Percentiles rank a stretch among this genome's conserved stretches.
Evolutionary conservation across 495 filamentous ascomycete species (phyloP).

Genomic region (Neurospora sp.): DNA sequence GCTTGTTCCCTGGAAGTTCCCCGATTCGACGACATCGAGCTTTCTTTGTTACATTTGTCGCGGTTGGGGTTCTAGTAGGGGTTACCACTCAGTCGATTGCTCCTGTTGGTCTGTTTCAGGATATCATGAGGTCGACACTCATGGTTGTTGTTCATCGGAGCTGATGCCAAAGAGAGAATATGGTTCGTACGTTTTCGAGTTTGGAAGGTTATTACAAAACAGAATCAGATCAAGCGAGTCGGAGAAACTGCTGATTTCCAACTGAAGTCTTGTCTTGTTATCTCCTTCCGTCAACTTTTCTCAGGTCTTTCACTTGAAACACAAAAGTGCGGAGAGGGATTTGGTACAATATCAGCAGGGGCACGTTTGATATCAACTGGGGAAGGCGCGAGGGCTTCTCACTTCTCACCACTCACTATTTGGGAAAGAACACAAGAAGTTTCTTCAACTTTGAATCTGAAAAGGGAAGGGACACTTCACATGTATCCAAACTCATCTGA

Average conservation of each 20-base stretch:
- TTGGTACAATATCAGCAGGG: neutral
- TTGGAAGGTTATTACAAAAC: neutral
- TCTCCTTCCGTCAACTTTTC: neutral
- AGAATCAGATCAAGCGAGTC: neutral
- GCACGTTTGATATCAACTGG: neutral
- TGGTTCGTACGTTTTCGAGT: neutral
- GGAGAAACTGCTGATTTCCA: neutral
- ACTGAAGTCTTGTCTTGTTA: neutral
- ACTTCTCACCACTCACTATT: neutral
- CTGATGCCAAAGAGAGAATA: neutral
- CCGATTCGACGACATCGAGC: neutral
- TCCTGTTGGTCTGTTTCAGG: neutral
- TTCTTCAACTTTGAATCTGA: neutral
- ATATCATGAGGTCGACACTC: neutral
- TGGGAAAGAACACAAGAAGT: neutral
- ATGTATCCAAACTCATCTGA: neutral
- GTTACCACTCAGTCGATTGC: neutral
- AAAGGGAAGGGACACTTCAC: neutral
- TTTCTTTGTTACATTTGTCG: neutral
- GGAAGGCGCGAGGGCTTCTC: neutral
- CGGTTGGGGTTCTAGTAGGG: neutral
- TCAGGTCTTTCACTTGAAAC: neutral
- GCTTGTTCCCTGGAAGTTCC: neutral
- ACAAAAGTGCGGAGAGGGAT: neutral
- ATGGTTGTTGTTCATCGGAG: neutral